Percentiles rank a stretch among this genome's conserved stretches.
phyloP scores from a whole-genome alignment of 2,329 filamentous ascomycete species.

The Simplicillium sp. region DNA sequence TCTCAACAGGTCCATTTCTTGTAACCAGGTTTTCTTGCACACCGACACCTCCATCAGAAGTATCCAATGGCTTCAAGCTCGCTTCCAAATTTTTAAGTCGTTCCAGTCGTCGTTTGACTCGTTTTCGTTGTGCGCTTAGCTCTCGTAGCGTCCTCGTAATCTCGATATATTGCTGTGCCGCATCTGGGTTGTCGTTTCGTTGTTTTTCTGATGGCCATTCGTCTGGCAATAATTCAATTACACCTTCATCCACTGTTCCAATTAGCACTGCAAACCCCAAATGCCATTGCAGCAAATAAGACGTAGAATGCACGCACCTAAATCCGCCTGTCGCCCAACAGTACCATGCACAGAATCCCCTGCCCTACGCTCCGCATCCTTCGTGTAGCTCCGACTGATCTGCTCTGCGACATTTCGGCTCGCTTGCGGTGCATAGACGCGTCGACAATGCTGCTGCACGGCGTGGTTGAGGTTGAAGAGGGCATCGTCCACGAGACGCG shows the following conservation, averaged over 20 bases:
- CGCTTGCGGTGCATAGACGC: conserved; percentile 60
- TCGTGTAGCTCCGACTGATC: conserved; percentile 56
- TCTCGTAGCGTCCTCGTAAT: conserved; percentile 37
- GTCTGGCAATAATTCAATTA: conserved; percentile 35
- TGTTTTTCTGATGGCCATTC: conserved; percentile 35
- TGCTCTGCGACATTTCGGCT: conserved; percentile 64
- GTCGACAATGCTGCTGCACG: conserved; percentile 54
- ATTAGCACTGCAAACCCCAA: no score
- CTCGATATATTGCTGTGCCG: conserved; percentile 41
- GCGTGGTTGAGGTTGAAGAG: conserved; percentile 50
- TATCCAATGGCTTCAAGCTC: conserved; percentile 34
- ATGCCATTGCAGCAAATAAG: no score
- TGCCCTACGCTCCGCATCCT: conserved; percentile 21
- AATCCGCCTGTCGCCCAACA: no score
- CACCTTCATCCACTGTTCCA: conserved; percentile 15
- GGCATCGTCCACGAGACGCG: conserved; percentile 45
- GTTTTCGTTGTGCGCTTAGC: conserved; percentile 31
- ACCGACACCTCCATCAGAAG: conserved; percentile 18
- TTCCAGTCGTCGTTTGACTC: conserved; percentile 29
- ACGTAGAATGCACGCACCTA: no score
- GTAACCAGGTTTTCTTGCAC: conserved; percentile 60
- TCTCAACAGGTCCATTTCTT: conserved; percentile 53
- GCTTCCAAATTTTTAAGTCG: conserved; percentile 38
- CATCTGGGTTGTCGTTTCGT: conserved; percentile 26
- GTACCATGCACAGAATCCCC: no score